phyloP scores from a whole-genome alignment of 345 rosid species.

The Boechera divaricarpa region DNA sequence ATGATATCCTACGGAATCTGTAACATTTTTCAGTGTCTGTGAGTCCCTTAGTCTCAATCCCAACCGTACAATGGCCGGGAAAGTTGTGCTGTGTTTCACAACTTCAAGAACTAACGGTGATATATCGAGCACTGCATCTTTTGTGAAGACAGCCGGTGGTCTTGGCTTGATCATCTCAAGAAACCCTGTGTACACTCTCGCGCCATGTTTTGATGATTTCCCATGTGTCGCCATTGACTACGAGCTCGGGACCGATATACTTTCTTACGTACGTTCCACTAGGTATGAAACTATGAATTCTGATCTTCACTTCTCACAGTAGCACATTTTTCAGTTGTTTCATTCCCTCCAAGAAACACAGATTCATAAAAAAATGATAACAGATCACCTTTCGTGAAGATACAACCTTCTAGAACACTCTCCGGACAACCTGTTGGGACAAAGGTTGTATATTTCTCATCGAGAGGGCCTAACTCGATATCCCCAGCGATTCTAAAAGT shows the following conservation, averaged over 20 bases:
- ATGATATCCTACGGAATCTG: background rate
- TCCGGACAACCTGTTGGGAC: slow-evolving; percentile 29
- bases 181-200: slow-evolving; percentile 30
- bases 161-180: slow-evolving; percentile 48
- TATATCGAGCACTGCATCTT: slow-evolving; percentile 27
- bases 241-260: slow-evolving; percentile 49
- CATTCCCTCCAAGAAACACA: background rate
- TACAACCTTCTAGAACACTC: slow-evolving; percentile 28
- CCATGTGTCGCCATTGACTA: slow-evolving; percentile 45
- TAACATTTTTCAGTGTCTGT: slow-evolving; percentile 23
- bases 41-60: background rate
- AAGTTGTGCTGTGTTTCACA: slow-evolving; percentile 51
- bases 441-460: slow-evolving; percentile 39
- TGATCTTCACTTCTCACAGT: background rate
- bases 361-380: background rate
- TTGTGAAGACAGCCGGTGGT: slow-evolving; percentile 44
- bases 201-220: slow-evolving; percentile 42
- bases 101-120: background rate
- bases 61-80: slow-evolving; percentile 28
- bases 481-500: slow-evolving; percentile 36
- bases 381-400: slow-evolving; percentile 35
- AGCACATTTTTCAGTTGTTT: background rate
- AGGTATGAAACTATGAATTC: slow-evolving; percentile 33
- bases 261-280: slow-evolving; percentile 44
- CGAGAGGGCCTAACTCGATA: slow-evolving; percentile 58